phyloP scores from a whole-genome alignment of 2,329 filamentous ascomycete genomes.

The Sclerotiophoma versabilis region DNA sequence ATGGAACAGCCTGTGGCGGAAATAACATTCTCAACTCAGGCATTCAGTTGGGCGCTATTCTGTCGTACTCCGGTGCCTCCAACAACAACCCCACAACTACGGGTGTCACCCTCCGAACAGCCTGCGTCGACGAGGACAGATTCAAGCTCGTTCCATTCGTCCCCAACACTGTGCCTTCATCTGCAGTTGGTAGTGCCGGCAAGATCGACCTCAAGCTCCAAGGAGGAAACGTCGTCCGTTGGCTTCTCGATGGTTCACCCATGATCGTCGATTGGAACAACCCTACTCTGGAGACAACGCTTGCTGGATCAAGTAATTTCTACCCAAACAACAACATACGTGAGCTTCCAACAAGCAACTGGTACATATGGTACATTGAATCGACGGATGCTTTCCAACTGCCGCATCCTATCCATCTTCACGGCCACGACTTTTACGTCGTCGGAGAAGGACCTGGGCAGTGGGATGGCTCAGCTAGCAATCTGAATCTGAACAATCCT shows the following conservation, averaged over 20 bases:
- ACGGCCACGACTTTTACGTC: slow-evolving; percentile 54
- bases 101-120: slow-evolving; percentile 39
- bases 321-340: slow-evolving; percentile 39
- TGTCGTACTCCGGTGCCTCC: slow-evolving; percentile 49
- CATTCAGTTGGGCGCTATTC: slow-evolving; percentile 47
- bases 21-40: slow-evolving; percentile 39
- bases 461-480: slow-evolving; percentile 44
- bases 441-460: slow-evolving; percentile 45
- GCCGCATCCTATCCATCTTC: slow-evolving; percentile 52
- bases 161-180: slow-evolving; percentile 48
- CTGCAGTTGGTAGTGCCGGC: slow-evolving; percentile 34
- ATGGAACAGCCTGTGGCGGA: slow-evolving; percentile 42
- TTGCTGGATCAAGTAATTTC: slow-evolving; percentile 40
- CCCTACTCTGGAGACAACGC: slow-evolving; percentile 55
- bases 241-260: slow-evolving; percentile 51
- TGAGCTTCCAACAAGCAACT: slow-evolving; percentile 38
- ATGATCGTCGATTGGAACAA: slow-evolving; percentile 52
- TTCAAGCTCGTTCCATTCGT: slow-evolving; percentile 50
- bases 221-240: slow-evolving; percentile 50
- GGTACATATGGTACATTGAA: slow-evolving; percentile 60
- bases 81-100: slow-evolving; percentile 46
- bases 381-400: slow-evolving; percentile 42
- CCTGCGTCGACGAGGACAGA: slow-evolving; percentile 49
- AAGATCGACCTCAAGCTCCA: slow-evolving; percentile 40
- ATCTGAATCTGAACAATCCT: slow-evolving; percentile 49